These are phyloP conservation scores for Daldinia concentrica DNA, from an alignment of 495 filamentous ascomycete genomes.

Conservation along the genomic window DNA sequence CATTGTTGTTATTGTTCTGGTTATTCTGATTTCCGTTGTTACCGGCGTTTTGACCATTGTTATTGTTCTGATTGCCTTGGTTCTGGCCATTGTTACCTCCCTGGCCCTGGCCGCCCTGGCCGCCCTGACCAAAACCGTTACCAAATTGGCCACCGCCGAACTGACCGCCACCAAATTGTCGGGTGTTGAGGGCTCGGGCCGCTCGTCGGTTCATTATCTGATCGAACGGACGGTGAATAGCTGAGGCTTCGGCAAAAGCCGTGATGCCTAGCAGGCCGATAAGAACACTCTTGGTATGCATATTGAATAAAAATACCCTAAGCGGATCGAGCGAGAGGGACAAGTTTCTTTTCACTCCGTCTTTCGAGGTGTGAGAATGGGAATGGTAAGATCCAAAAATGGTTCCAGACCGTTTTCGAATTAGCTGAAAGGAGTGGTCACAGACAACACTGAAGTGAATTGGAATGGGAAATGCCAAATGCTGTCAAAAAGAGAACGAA, in stretches of 20 bases:
- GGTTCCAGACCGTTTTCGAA: conserved; percentile 62
- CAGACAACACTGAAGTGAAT: conserved; percentile 52
- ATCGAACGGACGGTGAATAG: conserved; percentile 49
- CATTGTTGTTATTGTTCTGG: too few relatives aligned
- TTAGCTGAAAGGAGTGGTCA: conserved; percentile 52
- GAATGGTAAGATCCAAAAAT: conserved; percentile 48
- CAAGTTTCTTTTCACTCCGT: conserved; percentile 31
- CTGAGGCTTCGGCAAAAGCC: conserved; percentile 53
- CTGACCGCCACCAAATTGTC: conserved; percentile 26
- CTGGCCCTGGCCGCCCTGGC: conserved; percentile 26
- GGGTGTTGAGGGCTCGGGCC: conserved; percentile 20
- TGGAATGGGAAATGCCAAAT: conserved; percentile 49
- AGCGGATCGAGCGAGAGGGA: conserved; percentile 29
- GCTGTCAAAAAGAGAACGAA: conserved; percentile 60
- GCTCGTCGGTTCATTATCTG: conserved; percentile 42
- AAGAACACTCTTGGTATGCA: conserved; percentile 58
- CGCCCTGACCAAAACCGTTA: too few relatives aligned
- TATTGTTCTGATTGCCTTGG: conserved; percentile 10
- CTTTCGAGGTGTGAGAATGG: conserved; percentile 33
- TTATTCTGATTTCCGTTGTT: conserved; percentile 25
- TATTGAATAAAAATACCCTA: conserved; percentile 43
- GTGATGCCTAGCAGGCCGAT: conserved; percentile 55
- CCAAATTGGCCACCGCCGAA: conserved; percentile 10
- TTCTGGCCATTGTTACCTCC: conserved; percentile 31
- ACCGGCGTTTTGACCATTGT: conserved; percentile 10